These are phyloP conservation scores for Zygnema circumcarinatum DNA, from an alignment of 139 green algal genomes.

Conservation along the genomic window DNA sequence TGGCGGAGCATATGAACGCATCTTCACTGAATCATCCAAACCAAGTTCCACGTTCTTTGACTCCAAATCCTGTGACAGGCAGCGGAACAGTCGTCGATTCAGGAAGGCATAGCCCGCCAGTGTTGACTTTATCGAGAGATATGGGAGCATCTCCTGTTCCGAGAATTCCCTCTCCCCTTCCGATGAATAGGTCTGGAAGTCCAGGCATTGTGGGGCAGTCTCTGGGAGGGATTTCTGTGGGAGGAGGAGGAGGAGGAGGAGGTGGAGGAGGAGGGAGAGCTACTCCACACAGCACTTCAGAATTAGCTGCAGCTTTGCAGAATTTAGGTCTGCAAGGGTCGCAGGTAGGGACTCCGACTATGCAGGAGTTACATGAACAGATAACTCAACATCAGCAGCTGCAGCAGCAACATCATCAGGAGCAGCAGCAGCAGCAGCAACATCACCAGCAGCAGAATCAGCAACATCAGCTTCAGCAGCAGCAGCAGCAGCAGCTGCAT, in stretches of 20 bases:
- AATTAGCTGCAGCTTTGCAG: slow-evolving; percentile 42
- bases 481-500: slow-evolving; percentile 38
- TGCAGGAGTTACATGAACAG: slow-evolving; percentile 41
- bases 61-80: not conserved
- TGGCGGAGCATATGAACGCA: slow-evolving; percentile 17
- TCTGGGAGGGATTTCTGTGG: not conserved
- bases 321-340: slow-evolving; percentile 26
- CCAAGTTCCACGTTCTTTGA: slow-evolving; percentile 11
- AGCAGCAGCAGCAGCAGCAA: slow-evolving; percentile 59
- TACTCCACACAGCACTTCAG: not conserved
- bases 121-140: slow-evolving; percentile 3
- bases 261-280: not conserved
- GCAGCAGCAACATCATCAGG: slow-evolving; percentile 40
- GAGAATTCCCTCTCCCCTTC: not conserved
- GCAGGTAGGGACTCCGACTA: not conserved
- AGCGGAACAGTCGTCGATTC: not conserved
- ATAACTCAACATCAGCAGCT: slow-evolving; percentile 5
- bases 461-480: slow-evolving; percentile 50
- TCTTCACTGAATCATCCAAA: slow-evolving; percentile 10
- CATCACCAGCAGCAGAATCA: slow-evolving; percentile 50
- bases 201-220: slow-evolving; percentile 24
- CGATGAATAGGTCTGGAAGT: slow-evolving; percentile 14
- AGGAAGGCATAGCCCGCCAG: not conserved
- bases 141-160: slow-evolving; percentile 1
- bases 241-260: not conserved